A percentile compares a stretch with the other conserved stretches of the same genome.
These are phyloP conservation scores for Leishmania martiniquensis DNA, from an alignment of 208 protist species.

Conservation along the genomic window DNA sequence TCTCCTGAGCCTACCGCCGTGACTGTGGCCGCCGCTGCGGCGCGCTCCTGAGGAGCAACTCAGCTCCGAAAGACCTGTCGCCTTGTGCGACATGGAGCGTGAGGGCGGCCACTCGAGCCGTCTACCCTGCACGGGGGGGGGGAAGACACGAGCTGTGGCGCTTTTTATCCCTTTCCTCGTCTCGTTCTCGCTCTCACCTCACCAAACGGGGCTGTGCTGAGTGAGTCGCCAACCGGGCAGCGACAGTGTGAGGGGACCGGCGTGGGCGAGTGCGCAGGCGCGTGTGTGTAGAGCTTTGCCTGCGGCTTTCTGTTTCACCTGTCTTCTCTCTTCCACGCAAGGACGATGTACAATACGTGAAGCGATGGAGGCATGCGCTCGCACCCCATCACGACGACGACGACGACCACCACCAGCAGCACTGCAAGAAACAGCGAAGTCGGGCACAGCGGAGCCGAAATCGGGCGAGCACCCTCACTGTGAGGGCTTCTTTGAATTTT, in stretches of 20 bases:
- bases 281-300: background rate
- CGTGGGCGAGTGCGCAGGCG: background rate
- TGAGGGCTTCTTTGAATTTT: background rate
- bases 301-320: background rate
- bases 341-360: constrained; percentile 1
- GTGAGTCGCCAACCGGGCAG: background rate
- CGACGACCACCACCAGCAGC: background rate
- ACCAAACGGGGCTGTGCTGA: background rate
- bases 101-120: background rate
- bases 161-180: background rate
- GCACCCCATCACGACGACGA: background rate
- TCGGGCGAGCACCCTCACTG: too few relatives aligned
- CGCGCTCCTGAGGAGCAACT: background rate
- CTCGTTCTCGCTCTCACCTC: background rate
- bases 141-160: background rate
- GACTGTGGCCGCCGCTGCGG: background rate
- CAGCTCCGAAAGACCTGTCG: background rate
- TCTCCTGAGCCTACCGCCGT: background rate
- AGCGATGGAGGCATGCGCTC: background rate
- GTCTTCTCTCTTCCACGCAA: background rate
- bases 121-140: background rate
- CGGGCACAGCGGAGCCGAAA: too few relatives aligned
- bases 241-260: background rate
- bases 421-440: background rate
- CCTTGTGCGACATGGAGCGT: background rate